Conservation (phyloP, 768 basidiomycete genomes). For the Suillus sp. region DNA sequence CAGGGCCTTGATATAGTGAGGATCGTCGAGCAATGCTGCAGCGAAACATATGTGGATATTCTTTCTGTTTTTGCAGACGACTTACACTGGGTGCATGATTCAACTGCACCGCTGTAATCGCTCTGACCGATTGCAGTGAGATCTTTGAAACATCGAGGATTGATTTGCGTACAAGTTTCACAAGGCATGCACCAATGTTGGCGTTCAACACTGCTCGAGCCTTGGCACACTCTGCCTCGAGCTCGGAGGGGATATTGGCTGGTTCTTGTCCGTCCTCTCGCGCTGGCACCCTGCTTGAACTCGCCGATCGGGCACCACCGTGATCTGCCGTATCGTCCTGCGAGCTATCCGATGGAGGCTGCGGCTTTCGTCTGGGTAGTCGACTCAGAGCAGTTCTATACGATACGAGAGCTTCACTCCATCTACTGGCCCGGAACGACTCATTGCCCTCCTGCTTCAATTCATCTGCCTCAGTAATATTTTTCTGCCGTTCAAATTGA, state of each 20-base stretch:
- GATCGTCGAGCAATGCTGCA: slow-evolving; percentile 83
- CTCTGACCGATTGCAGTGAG: slow-evolving; percentile 43
- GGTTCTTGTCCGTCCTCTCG: slow-evolving; percentile 14
- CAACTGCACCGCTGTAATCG: slow-evolving; percentile 77
- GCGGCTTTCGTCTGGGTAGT: slow-evolving; percentile 53
- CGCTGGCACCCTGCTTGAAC: slow-evolving; percentile 19
- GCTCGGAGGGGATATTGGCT: slow-evolving; percentile 30
- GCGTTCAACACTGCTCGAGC: slow-evolving; percentile 74
- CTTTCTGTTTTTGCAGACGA: background rate
- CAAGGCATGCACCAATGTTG: slow-evolving; percentile 87
- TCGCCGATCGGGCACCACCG: background rate
- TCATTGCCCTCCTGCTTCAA: slow-evolving; percentile 79
- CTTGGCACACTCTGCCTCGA: slow-evolving; percentile 54
- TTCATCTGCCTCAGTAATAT: slow-evolving; percentile 53
- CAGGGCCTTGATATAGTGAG: slow-evolving; percentile 82
- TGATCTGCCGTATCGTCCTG: slow-evolving; percentile 17
- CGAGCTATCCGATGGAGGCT: slow-evolving; percentile 24
- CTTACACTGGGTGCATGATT: slow-evolving; percentile 77
- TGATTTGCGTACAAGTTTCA: slow-evolving; percentile 63
- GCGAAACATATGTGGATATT: slow-evolving; percentile 5
- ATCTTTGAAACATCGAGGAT: slow-evolving; percentile 6
- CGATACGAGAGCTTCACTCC: slow-evolving; percentile 68
- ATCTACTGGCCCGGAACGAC: slow-evolving; percentile 62
- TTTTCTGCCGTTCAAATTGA: slow-evolving; percentile 36
- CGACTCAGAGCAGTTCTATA: slow-evolving; percentile 71